These are phyloP conservation scores for Leccinum subspadiceum DNA, from an alignment of 1,284 basidiomycete species.

Conservation along the genomic window DNA sequence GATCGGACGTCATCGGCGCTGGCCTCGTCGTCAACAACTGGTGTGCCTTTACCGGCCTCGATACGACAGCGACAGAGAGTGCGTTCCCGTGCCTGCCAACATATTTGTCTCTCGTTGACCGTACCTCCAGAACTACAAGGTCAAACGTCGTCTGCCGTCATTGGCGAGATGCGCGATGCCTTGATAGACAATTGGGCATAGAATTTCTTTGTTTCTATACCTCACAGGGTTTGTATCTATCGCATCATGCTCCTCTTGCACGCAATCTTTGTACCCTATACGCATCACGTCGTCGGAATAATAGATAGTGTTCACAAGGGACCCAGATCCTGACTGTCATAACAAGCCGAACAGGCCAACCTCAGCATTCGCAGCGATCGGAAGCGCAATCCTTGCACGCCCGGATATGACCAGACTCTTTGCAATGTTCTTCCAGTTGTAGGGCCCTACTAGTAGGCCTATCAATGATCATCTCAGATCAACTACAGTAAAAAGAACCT, in stretches of 20 bases:
- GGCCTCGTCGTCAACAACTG: conserved; percentile 99
- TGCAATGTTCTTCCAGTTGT: conserved; percentile 66
- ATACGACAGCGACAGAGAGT: conserved; percentile 98
- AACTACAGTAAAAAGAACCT: too few species aligned
- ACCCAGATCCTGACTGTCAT: conserved; percentile 7
- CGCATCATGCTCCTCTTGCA: conserved; percentile 6
- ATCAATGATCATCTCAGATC: too few species aligned
- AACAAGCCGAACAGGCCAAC: conserved; percentile 39
- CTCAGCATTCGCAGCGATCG: too few species aligned
- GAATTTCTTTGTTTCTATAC: conserved; percentile 11
- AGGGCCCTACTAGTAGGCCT: too few species aligned
- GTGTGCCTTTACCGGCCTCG: conserved; percentile 95
- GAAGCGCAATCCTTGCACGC: too few species aligned
- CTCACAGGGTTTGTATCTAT: background rate
- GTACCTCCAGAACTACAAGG: conserved; percentile 76
- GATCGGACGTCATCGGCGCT: conserved; percentile 96
- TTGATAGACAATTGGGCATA: conserved; percentile 94
- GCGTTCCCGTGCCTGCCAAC: conserved; percentile 35
- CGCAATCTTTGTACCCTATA: conserved; percentile 22
- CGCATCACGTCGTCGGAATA: conserved; percentile 16
- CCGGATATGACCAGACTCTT: conserved; percentile 35
- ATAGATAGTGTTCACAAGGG: conserved; percentile 12
- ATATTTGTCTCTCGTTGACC: conserved; percentile 1
- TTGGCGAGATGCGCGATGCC: conserved; percentile 92
- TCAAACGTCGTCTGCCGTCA: conserved; percentile 80